These are phyloP conservation scores for Boletus sp. DNA, from an alignment of 768 basidiomycete species.

Conservation along the genomic window DNA sequence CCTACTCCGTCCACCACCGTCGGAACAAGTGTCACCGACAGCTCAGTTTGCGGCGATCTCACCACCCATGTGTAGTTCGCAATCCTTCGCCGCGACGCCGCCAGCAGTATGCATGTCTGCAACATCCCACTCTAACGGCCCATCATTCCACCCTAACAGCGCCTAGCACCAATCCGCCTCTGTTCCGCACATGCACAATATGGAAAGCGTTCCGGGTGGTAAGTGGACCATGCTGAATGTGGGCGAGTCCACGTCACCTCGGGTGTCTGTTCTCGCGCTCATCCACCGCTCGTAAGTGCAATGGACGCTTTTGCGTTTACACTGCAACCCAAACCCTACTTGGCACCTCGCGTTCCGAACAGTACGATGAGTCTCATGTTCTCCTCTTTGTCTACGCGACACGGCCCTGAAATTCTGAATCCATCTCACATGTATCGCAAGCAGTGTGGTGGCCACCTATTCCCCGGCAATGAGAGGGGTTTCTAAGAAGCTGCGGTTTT, in stretches of 20 bases:
- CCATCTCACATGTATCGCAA: background rate
- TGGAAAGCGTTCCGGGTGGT: background rate
- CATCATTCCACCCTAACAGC: slow-evolving; percentile 6
- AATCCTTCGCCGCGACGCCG: background rate
- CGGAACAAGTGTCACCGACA: slow-evolving; percentile 5
- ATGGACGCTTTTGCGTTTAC: background rate
- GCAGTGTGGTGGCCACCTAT: background rate
- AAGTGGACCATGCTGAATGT: background rate
- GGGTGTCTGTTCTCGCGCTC: slow-evolving; percentile 10
- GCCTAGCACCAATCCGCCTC: slow-evolving; percentile 1
- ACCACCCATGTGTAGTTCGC: background rate
- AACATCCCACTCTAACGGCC: slow-evolving; percentile 5
- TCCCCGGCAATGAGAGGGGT: slow-evolving; percentile 7
- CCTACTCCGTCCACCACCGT: background rate
- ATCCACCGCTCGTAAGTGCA: background rate
- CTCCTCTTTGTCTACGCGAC: slow-evolving; percentile 10
- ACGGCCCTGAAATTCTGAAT: slow-evolving; percentile 4
- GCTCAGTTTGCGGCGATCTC: background rate
- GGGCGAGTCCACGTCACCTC: background rate
- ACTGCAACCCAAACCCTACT: background rate
- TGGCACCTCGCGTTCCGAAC: background rate
- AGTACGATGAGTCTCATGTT: background rate
- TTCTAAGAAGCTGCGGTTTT: background rate
- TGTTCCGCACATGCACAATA: slow-evolving; percentile 6
- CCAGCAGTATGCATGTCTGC: background rate